Base-by-base conservation (phyloP, 352 stramenopile species). In the Elongisporangium undulatum region DNA sequence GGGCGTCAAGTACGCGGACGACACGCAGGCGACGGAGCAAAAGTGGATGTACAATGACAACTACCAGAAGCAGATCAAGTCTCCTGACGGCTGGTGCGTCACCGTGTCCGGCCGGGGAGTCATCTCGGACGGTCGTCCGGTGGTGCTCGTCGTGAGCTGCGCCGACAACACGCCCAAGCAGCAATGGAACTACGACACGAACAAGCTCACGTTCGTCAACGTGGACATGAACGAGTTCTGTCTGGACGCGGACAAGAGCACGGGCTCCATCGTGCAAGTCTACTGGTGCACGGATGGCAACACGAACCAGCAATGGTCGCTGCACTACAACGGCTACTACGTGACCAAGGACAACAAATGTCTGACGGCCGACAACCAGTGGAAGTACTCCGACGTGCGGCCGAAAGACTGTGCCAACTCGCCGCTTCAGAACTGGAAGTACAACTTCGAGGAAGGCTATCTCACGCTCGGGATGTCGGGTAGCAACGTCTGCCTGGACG, bases 371-470 rank as follows among this genome's bases (percentile, higher is more conserved):
- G 38, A 51, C 53, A 58, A 58, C 19, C 17, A 29, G 17, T 45
- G 34, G 34, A 34, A 51, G 7, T 21, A 51, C 34, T 19, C 26
- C 16, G 21, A 38, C 10, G 20, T 58, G 23, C 34, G 20, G 3
- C n/a, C 49, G 10, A 20, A 48, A 4, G 38, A 51, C n/a, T 58
- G 53, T 19, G 38, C 49, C 19, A 58, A 58, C 26, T 34, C 49
- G 19, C 53, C 53, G 38, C 34, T 58, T 19, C 53, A 58, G 53
- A 58, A 51, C 29, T 58, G 53, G 53, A 58, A 58, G 53, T 58
- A 58, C 53, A 34, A 58, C 53, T 58, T 58, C 16, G 53, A 24
- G 12, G 20, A n/a, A 13, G 53, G 29, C 29, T 22, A 26, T 19
- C 53, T 58, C n/a, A 38, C 29, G 6, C 53, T 58, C 6, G 53